These are phyloP conservation scores for Penicillium sp. DNA, from an alignment of 2,329 filamentous ascomycete species.

Conservation along the genomic window DNA sequence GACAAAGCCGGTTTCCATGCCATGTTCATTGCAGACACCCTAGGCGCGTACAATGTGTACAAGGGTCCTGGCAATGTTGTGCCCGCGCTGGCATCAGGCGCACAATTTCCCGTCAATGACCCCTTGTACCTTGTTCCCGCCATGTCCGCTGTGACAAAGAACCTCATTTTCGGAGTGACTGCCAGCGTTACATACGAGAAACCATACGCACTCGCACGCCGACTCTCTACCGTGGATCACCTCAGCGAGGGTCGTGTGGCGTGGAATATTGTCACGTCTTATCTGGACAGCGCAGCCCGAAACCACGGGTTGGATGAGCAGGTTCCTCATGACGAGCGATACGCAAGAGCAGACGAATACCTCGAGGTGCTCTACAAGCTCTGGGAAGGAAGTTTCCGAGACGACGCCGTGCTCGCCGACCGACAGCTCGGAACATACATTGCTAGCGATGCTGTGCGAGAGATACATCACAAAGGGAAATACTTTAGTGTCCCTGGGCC, in stretches of 20 bases:
- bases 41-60: constrained; percentile 46
- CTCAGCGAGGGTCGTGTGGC: constrained; percentile 49
- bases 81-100: constrained; percentile 28
- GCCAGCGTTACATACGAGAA: constrained; percentile 53
- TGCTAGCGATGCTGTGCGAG: constrained; percentile 20
- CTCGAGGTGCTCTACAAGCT: constrained; percentile 44
- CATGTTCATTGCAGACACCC: constrained; percentile 49
- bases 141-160: constrained; percentile 45
- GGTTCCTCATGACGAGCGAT: constrained; percentile 47
- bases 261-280: constrained; percentile 51
- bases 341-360: constrained; percentile 47
- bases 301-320: constrained; percentile 42
- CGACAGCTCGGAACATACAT: constrained; percentile 8
- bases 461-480: constrained; percentile 32
- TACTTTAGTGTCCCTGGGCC: constrained; percentile 33
- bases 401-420: constrained; percentile 30
- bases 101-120: constrained; percentile 41
- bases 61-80: constrained; percentile 32
- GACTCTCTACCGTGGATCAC: constrained; percentile 53
- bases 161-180: constrained; percentile 49
- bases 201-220: constrained; percentile 52
- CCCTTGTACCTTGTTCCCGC: constrained; percentile 41
- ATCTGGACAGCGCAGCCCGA: constrained; percentile 43
- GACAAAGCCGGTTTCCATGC: constrained; percentile 48
- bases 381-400: constrained; percentile 52